Evolutionary conservation across 495 filamentous ascomycete species (phyloP).

Genomic region (Filosporella fistucella): DNA sequence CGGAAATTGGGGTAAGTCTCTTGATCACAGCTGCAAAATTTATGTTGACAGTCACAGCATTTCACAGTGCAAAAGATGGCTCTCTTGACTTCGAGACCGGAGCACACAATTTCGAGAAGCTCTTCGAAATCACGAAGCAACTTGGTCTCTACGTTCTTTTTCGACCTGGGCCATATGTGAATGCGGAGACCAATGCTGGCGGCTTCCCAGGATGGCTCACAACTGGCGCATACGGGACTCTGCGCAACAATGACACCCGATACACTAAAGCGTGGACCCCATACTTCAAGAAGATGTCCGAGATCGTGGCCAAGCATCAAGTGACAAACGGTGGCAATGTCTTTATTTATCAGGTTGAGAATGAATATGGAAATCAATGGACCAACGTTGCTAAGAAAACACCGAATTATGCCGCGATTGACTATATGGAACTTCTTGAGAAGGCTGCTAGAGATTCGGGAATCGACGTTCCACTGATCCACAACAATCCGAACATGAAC

Average conservation of each 20-base stretch:
- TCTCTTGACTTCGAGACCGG: conserved; percentile 52
- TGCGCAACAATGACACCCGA: conserved; percentile 52
- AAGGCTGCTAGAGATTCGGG: conserved; percentile 44
- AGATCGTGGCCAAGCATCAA: conserved; percentile 46
- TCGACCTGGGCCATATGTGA: conserved; percentile 55
- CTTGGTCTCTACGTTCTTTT: conserved; percentile 54
- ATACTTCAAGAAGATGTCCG: conserved; percentile 43
- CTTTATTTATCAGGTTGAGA: conserved; percentile 55
- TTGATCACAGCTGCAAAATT: conserved; percentile 13
- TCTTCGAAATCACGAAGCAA: conserved; percentile 54
- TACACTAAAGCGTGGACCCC: conserved; percentile 51
- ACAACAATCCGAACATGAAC: conserved; percentile 46
- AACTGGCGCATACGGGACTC: conserved; percentile 53
- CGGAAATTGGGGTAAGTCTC: conserved; percentile 42
- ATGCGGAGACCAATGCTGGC: conserved; percentile 53
- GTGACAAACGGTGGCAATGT: conserved; percentile 53
- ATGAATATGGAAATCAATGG: conserved; percentile 59
- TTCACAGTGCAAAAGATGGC: conserved; percentile 43
- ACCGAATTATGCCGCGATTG: conserved; percentile 42
- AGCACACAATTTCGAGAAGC: conserved; percentile 45
- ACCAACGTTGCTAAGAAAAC: conserved; percentile 33
- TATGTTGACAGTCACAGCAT: conserved; percentile 33
- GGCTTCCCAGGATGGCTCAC: conserved; percentile 59
- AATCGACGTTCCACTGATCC: conserved; percentile 46
- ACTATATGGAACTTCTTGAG: conserved; percentile 54